Percentiles rank a stretch among this genome's conserved stretches.
Conservation (phyloP, 257 asterid species). For the Jacaranda copaia region DNA sequence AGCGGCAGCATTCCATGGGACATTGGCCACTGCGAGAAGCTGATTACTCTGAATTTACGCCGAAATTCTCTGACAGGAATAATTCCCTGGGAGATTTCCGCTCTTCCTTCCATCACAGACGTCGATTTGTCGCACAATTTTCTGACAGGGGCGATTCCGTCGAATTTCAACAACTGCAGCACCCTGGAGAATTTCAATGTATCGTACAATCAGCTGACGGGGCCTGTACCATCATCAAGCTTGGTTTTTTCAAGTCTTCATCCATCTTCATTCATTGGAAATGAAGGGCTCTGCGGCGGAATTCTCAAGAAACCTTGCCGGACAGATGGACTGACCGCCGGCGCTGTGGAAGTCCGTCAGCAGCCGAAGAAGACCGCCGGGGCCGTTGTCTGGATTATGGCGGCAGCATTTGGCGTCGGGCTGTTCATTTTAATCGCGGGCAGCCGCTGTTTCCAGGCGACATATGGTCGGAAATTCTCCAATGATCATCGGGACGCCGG, state of each 20-base stretch:
- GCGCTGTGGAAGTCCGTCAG: conserved; percentile 44
- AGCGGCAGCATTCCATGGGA: conserved; percentile 87
- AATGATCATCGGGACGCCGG: conserved; percentile 48
- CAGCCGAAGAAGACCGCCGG: conserved; percentile 72
- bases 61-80: conserved; percentile 74
- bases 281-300: conserved; percentile 82
- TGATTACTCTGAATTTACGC: conserved; percentile 61
- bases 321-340: conserved; percentile 34
- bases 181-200: conserved; percentile 86
- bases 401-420: conserved; percentile 78
- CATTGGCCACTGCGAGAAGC: conserved; percentile 80
- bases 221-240: conserved; percentile 82
- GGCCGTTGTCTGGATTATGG: conserved; percentile 80
- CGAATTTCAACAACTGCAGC: conserved; percentile 72
- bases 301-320: conserved; percentile 63
- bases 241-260: conserved; percentile 66
- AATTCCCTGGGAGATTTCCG: conserved; percentile 94
- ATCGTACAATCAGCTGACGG: conserved; percentile 85
- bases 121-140: conserved; percentile 79
- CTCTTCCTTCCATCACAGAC: conserved; percentile 72
- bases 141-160: conserved; percentile 81
- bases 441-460: conserved; percentile 62
- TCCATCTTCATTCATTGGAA: conserved; percentile 78
- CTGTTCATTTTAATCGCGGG: conserved; percentile 65
- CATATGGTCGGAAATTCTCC: conserved; percentile 50